Evolutionary conservation across 805 yeast species (phyloP), one percentile per base, ranked within the genome.

Genomic region (Debaryomyces castellii): DNA sequence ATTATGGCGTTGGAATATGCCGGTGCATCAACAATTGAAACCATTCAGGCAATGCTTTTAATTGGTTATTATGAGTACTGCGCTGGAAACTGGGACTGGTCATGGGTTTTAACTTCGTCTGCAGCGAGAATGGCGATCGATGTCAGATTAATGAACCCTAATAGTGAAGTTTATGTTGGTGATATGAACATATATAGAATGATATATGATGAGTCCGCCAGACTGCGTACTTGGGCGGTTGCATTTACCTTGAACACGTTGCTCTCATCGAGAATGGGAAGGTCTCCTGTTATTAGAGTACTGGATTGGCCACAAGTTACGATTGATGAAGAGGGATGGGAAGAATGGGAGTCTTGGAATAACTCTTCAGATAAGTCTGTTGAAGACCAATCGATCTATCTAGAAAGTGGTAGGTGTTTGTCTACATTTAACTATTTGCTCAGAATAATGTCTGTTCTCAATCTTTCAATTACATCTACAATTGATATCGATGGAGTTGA

Each of bases 281-380:
- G 62, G 12, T 46, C 58, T 5, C 64, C 62, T 5, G 52, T 59
- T 25, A 51, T 58, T 6, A 46, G 62, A 37, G 61, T 56, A 10
- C 32, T 45, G 39, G 64, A 59, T 44, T 59, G 64, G 64, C 62
- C 60, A 7, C 48, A 48, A 2, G 59, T 58, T 2, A 32, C 24
- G 6, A 51, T 59, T 10, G 45, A 50, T 32, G 53, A 49, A 18
- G 59, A 55, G 28, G 60, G 60, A 6, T 59, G 64, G 62, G 64
- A 59, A 46, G 62, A 58, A 44, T 59, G 62, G 64, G 62, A 58
- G 24, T 35, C 56, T 2, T 57, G 61, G 62, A 46, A 46, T 21
- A 48, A 53, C 9, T 44, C 41, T 24, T 44, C 43, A 24, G 39
- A 24, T 5, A 46, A 47, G 18, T 49, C 52, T 8, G 25, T 57